Evolutionary conservation across 2,329 filamentous ascomycete genomes (phyloP), one percentile per base, ranked within the genome.

Genomic region (Lachnellula willkommii): DNA sequence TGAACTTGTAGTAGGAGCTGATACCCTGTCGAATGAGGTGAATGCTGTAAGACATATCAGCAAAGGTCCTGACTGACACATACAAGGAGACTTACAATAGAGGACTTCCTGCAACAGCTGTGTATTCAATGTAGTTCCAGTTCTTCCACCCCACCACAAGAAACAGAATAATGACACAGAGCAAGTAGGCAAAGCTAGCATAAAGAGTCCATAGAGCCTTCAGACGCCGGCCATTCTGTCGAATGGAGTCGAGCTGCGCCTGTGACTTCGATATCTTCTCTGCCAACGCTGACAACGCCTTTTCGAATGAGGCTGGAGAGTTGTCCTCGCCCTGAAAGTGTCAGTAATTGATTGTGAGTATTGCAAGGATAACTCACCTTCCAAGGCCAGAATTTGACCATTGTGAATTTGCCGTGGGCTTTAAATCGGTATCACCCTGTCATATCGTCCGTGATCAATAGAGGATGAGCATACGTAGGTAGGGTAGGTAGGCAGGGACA

Each of bases 291-390:
- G 90, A 89, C 32, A 99, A 84, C 2, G 87, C 84, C 77, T 92
- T 96, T 75, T 99, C 94, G 70, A 97, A 99, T 4, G 87, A 89
- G 51, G 91, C 92, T 26, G 94, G 88, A 63, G 92, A 95, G 69
- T 82, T 88, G 70, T 87, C 82, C 68, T 89, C 82, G 73, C 83
- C 82, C 90, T 95, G 66, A 46, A 56, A 43, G 28, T 24, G 35
- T 58, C 22, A 55, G 52, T 22, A 47, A 48, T 47, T 37, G 15
- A 22, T 32, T 15, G 14, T 28, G 24, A 45, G 20, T 48, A 50
- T 54, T 63, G 65, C 67, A 52, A 39, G 20, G 37, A 37, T 17
- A 51, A 69, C 77, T 66, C 73, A 90, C 88, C 77, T 83, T 85
- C 84, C 88, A 95, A 61, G 90, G 89, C 89, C 90, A 94, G 64